Conservation (phyloP, 1,139 yeast species). For the Spathaspora sp. region DNA sequence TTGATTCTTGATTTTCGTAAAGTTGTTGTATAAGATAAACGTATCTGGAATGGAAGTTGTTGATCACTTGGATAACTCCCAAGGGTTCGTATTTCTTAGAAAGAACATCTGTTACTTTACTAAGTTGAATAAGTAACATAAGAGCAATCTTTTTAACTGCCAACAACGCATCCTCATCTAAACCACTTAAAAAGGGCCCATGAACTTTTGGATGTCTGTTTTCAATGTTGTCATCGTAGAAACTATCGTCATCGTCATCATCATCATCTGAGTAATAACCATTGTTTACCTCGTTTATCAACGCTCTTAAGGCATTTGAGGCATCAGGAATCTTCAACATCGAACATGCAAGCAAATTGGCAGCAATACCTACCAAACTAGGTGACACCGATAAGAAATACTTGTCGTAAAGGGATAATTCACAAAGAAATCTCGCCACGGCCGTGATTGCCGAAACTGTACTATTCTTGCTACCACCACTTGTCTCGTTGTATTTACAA, state of each 20-base stretch:
- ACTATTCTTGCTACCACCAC: conserved; percentile 12
- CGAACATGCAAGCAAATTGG: conserved; percentile 71
- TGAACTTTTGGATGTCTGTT: conserved; percentile 44
- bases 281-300: conserved; percentile 11
- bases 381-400: conserved; percentile 61
- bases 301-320: conserved; percentile 26
- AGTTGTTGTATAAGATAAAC: conserved; percentile 25
- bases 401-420: conserved; percentile 71
- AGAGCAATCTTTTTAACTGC: conserved; percentile 45
- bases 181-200: conserved; percentile 55
- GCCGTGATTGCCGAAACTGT: conserved; percentile 53
- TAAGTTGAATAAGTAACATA: conserved; percentile 45
- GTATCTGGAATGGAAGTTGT: conserved; percentile 31
- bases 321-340: conserved; percentile 51
- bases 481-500: conserved; percentile 25
- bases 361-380: conserved; percentile 65
- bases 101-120: conserved; percentile 54
- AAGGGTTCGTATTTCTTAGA: conserved; percentile 50
- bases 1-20: conserved; percentile 22
- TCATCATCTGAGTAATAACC: conserved; percentile 13
- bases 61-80: conserved; percentile 42
- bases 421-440: conserved; percentile 69
- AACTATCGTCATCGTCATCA: conserved; percentile 17
- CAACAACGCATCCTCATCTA: conserved; percentile 41
- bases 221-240: conserved; percentile 17